phyloP scores from a whole-genome alignment of 345 rosid species.

The Eucalyptus curtisii region DNA sequence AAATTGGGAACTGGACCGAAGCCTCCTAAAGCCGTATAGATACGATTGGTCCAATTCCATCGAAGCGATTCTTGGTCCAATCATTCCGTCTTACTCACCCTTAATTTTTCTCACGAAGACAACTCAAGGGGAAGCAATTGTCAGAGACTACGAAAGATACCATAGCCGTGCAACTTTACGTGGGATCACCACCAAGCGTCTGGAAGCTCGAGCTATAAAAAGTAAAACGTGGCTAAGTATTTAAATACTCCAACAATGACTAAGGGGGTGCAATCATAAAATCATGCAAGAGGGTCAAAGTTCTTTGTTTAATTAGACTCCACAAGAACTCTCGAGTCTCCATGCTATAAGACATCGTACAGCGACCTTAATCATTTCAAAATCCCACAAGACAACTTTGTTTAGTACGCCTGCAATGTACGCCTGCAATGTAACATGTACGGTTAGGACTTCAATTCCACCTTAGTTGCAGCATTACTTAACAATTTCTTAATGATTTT shows the following conservation, averaged over 20 bases:
- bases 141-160: background rate
- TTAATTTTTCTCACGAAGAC: background rate
- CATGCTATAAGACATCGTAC: background rate
- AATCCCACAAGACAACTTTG: background rate
- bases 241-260: background rate
- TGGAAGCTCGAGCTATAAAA: background rate
- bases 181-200: background rate
- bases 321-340: background rate
- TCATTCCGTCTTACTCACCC: fast-evolving
- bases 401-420: background rate
- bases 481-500: background rate
- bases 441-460: background rate
- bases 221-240: background rate
- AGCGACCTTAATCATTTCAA: background rate
- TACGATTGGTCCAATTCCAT: fast-evolving
- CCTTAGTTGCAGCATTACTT: background rate
- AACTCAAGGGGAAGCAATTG: fast-evolving
- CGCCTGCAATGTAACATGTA: too few species aligned
- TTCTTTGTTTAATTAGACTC: background rate
- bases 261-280: background rate
- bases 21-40: too few species aligned
- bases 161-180: background rate
- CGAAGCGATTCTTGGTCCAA: too few species aligned
- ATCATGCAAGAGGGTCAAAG: background rate
- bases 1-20: fast-evolving